Conservation (phyloP, 345 rosid genomes). For the Lenwebbia sp. region DNA sequence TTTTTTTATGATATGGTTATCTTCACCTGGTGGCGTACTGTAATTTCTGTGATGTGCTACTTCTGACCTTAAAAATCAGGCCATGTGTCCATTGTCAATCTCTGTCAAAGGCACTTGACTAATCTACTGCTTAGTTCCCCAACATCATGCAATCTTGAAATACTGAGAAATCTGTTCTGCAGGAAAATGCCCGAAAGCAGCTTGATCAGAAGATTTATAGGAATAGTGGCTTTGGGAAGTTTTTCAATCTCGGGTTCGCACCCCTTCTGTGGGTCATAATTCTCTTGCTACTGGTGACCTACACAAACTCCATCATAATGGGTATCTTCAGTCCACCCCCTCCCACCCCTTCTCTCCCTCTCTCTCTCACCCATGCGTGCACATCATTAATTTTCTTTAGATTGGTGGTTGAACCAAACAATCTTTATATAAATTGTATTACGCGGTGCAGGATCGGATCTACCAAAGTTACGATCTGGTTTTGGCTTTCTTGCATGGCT, state of each 20-base stretch:
- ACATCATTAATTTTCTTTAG: neutral
- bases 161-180: constrained; percentile 3
- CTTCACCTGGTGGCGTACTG: neutral
- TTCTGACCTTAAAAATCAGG: neutral
- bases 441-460: constrained; percentile 53
- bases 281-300: constrained; percentile 47
- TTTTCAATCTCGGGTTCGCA: constrained; percentile 82
- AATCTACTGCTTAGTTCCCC: neutral
- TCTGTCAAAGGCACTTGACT: neutral
- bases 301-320: constrained; percentile 55
- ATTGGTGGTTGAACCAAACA: neutral
- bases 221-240: constrained; percentile 48
- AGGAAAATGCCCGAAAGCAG: constrained; percentile 90
- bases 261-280: constrained; percentile 76
- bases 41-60: neutral
- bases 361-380: neutral
- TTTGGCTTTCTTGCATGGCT: constrained; percentile 80
- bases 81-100: neutral
- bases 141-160: neutral
- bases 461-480: constrained; percentile 67
- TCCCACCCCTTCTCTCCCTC: neutral
- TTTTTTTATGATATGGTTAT: neutral
- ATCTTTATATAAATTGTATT: neutral
- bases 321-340: constrained; percentile 33
- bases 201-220: constrained; percentile 70